Evolutionary conservation across 2,329 filamentous ascomycete species (phyloP).

Genomic region (Dactylellina drechsleri): DNA sequence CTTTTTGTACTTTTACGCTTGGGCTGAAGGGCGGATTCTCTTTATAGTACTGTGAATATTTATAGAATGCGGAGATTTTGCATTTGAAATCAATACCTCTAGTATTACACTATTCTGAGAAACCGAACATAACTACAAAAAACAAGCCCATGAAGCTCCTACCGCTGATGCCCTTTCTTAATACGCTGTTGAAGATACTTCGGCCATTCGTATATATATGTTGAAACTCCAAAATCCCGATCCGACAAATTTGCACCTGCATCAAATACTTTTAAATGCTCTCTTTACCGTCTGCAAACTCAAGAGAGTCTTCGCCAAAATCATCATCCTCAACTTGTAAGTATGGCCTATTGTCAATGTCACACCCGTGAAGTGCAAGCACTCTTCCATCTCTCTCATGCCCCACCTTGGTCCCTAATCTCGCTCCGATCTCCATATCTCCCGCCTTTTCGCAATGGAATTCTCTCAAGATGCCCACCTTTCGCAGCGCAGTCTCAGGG

Average conservation of each 20-base stretch:
- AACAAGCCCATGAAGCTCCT: slow-evolving; percentile 1
- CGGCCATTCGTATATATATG: not conserved
- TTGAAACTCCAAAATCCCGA: slow-evolving; percentile 14
- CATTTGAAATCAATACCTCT: not conserved
- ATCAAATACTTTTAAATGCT: slow-evolving; percentile 5
- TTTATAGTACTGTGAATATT: not conserved
- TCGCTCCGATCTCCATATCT: slow-evolving; percentile 24
- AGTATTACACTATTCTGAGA: not conserved
- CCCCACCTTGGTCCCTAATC: slow-evolving; percentile 25
- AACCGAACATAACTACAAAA: not conserved
- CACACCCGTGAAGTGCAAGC: slow-evolving; percentile 17
- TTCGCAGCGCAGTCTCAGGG: slow-evolving; percentile 23
- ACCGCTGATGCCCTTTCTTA: not conserved
- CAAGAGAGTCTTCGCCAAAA: not conserved
- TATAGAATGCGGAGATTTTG: slow-evolving; percentile 19
- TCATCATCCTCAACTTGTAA: slow-evolving; percentile 12
- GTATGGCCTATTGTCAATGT: slow-evolving; percentile 23
- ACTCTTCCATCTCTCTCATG: slow-evolving; percentile 29
- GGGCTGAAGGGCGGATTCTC: not conserved
- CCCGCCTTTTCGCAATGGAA: slow-evolving; percentile 39
- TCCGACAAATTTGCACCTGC: not conserved
- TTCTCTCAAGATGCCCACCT: slow-evolving; percentile 39
- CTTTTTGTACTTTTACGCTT: too few species aligned
- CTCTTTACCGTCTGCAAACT: not conserved
- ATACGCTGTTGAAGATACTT: slow-evolving; percentile 32